Percentiles rank a stretch among this genome's conserved stretches.
Evolutionary conservation across 2,329 filamentous ascomycete genomes (phyloP).

Genomic region (Domatiomyces catenatus): DNA sequence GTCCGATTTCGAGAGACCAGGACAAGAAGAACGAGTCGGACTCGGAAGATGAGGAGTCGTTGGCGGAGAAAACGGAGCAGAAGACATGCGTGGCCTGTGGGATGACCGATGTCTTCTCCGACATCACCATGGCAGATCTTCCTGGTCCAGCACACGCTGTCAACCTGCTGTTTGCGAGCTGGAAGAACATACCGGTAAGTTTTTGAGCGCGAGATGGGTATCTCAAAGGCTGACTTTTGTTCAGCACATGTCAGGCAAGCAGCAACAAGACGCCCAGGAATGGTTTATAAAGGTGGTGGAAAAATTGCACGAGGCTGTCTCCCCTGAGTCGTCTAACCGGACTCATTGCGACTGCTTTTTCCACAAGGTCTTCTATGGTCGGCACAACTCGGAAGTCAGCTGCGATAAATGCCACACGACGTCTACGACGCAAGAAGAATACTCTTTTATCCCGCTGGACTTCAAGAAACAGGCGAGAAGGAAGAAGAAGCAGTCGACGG

Average conservation of each 20-base stretch:
- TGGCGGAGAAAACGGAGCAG: constrained; percentile 13
- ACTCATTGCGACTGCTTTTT: constrained; percentile 68
- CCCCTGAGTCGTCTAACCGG: constrained; percentile 23
- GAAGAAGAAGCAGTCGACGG: constrained; percentile 1
- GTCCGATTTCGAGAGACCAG: constrained; percentile 32
- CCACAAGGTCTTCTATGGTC: constrained; percentile 87
- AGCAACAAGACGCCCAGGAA: constrained; percentile 92
- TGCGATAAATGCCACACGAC: constrained; percentile 75
- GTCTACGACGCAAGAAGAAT: constrained; percentile 71
- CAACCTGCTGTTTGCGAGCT: constrained; percentile 75
- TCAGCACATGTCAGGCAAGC: constrained; percentile 67
- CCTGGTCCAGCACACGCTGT: constrained; percentile 83
- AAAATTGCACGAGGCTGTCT: constrained; percentile 65
- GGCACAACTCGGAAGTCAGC: constrained; percentile 76
- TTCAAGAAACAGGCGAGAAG: constrained; percentile 56
- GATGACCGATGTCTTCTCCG: constrained; percentile 47
- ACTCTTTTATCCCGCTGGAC: constrained; percentile 78
- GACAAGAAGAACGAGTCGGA: constrained; percentile 17
- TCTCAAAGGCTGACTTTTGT: neutral
- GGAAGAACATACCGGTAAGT: constrained; percentile 62
- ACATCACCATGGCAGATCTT: constrained; percentile 45
- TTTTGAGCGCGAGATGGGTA: constrained; percentile 13
- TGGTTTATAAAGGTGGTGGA: constrained; percentile 94
- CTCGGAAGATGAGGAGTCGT: constrained; percentile 13
- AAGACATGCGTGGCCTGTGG: constrained; percentile 44